Percentiles rank a stretch among this genome's conserved stretches.
phyloP scores from a whole-genome alignment of 352 stramenopile species.

The Globisporangium nodosum region DNA sequence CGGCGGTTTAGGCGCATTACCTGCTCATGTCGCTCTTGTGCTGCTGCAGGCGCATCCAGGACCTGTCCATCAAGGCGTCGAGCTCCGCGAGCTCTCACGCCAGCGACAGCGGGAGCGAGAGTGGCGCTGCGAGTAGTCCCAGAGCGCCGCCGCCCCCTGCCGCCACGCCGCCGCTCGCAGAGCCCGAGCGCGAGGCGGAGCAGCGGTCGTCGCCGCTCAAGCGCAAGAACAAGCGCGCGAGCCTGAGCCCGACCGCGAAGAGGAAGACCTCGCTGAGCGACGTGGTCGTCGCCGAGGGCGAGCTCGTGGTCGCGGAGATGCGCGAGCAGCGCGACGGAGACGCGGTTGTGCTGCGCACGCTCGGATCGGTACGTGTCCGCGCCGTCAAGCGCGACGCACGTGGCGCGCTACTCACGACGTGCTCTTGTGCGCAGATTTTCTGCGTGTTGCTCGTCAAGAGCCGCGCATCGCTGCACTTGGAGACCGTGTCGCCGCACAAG shows the following conservation, averaged over 20 bases:
- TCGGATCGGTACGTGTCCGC: conserved; percentile 35
- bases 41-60: conserved; percentile 23
- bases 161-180: background rate
- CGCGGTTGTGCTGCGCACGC: conserved; percentile 19
- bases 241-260: conserved; percentile 18
- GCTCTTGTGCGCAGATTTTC: conserved; percentile 24
- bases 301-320: conserved; percentile 46
- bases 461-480: conserved; percentile 22
- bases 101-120: background rate
- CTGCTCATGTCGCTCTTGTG: background rate
- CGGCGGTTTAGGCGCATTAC: no score
- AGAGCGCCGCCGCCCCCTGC: background rate
- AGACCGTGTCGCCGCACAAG: conserved; percentile 32
- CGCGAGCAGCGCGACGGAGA: conserved; percentile 14
- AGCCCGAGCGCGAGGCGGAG: background rate
- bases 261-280: conserved; percentile 22
- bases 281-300: conserved; percentile 37
- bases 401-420: background rate
- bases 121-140: background rate
- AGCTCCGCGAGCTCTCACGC: background rate
- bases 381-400: no score
- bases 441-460: conserved; percentile 36
- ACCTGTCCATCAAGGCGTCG: conserved; percentile 23
- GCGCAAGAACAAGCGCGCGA: conserved; percentile 36
- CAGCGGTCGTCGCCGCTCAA: conserved; percentile 15